These are phyloP conservation scores for Paramecium primaurelia DNA, from an alignment of 73 alveolate species.

Conservation along the genomic window DNA sequence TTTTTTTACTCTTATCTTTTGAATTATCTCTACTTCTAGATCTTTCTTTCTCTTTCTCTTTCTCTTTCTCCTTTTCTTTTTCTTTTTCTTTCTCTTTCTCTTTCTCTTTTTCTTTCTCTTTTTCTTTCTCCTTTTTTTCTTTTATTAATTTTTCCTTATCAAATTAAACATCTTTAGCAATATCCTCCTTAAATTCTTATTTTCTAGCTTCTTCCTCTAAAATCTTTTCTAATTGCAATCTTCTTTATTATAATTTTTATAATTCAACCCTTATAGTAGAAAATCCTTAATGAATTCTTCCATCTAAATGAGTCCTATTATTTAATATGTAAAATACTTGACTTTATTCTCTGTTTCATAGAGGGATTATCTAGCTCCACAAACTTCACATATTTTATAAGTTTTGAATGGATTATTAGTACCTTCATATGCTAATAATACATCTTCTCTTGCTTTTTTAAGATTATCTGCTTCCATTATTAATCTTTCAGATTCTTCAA, in stretches of 20 bases:
- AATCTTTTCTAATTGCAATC: slow-evolving; percentile 7
- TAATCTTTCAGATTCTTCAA: slow-evolving; percentile 15
- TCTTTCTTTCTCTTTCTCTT: background rate
- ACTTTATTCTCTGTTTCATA: slow-evolving; percentile 44
- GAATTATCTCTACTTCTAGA: background rate
- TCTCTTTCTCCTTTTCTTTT: background rate
- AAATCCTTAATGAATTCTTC: slow-evolving; percentile 47
- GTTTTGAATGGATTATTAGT: slow-evolving; percentile 34
- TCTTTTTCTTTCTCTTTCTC: background rate
- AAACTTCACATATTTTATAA: slow-evolving; percentile 45
- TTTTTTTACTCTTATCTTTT: background rate
- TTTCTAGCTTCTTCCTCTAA: slow-evolving; percentile 1
- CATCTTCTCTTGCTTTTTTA: slow-evolving; percentile 47
- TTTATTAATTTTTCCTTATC: background rate
- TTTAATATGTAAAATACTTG: background rate
- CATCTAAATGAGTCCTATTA: slow-evolving; percentile 35
- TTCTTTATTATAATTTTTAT: background rate
- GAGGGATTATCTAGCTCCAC: slow-evolving; percentile 42
- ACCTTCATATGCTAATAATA: slow-evolving; percentile 31
- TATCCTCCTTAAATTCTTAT: background rate
- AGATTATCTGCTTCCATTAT: slow-evolving; percentile 21
- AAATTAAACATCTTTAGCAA: background rate
- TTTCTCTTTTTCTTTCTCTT: background rate
- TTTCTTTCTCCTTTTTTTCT: background rate
- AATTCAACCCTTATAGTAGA: slow-evolving; percentile 25